Base-by-base conservation (phyloP, 495 filamentous ascomycete genomes). In the Daldinia grandis region DNA sequence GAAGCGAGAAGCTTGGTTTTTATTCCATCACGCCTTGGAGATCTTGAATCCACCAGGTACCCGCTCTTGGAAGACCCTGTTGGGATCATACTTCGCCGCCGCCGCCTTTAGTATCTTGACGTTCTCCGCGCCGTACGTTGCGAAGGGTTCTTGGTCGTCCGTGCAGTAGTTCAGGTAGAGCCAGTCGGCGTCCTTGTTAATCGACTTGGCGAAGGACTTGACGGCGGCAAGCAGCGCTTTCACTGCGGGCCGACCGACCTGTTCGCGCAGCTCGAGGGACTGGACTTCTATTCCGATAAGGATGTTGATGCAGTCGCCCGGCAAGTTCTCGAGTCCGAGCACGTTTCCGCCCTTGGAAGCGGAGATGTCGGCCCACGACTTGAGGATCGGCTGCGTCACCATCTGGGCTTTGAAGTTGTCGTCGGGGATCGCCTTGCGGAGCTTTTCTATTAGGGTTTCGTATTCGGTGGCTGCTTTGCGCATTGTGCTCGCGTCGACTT, bases 301-400 rank as follows among this genome's bases (percentile, higher is more conserved):
- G 19, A 69, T 66, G 14, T 79, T 40, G 10, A 76, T 35, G 21
- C 72, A 72, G 62, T 80, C 69, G 0, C 79, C 80, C 14, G 79
- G 64, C 0, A 80, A 71, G 0, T 70, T 63, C 5, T 82, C 76
- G 0, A 89, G 71, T 0, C 87, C 87, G 8, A 90, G 76, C 10
- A 85, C 78, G 64, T 89, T 89, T 1, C 85, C 86, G 4, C 87
- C 86, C 24, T 75, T 78, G 25, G 78, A 79, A 9, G 71, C 68
- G 69, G 83, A 83, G 30, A 82, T 77, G 9, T 79, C 70, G 9
- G 79, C 78, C 42, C 81, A 81, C 9, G 76, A 69, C 28, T 60
- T 74, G 4, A 81, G 80, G 30, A 88, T 76, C 5, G 79, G 84
- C 65, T 88, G 86, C 64, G 85, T 80, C 35, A 85, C 73, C 28